Percentiles rank a stretch among this genome's conserved stretches.
Conservation (phyloP, 495 filamentous ascomycete genomes). For the Apiosordaria backusii region DNA sequence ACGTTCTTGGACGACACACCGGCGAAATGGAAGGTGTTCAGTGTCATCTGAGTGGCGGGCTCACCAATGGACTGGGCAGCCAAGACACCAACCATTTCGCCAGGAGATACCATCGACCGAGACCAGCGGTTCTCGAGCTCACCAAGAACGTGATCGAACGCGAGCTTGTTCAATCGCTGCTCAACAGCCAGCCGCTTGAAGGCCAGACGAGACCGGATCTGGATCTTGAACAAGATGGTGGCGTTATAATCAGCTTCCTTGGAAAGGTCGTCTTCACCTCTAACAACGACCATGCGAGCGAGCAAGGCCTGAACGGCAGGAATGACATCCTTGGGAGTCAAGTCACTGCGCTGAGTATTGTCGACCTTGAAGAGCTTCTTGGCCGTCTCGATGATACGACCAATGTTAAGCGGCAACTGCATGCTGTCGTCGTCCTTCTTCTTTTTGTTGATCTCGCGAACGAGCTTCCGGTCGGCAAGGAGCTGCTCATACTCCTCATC, state of each 20-base stretch:
- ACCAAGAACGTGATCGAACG: constrained; percentile 88
- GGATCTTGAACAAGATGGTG: constrained; percentile 85
- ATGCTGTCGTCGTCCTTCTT: constrained; percentile 67
- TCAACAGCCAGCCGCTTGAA: constrained; percentile 86
- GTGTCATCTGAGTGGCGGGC: constrained; percentile 97
- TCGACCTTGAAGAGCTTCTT: constrained; percentile 88
- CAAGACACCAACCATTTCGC: constrained; percentile 98
- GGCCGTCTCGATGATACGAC: constrained; percentile 84
- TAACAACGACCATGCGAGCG: constrained; percentile 74
- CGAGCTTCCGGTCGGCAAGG: constrained; percentile 64
- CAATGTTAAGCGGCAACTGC: constrained; percentile 88
- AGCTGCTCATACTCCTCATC: constrained; percentile 88
- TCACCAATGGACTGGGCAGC: constrained; percentile 98
- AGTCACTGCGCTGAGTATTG: constrained; percentile 75
- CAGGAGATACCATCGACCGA: constrained; percentile 74
- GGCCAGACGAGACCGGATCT: constrained; percentile 81
- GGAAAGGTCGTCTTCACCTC: constrained; percentile 77
- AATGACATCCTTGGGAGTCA: constrained; percentile 87
- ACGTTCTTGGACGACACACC: constrained; percentile 99
- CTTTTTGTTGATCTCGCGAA: constrained; percentile 55
- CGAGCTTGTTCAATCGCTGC: constrained; percentile 81
- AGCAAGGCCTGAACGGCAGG: constrained; percentile 73
- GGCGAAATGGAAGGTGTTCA: constrained; percentile 99
- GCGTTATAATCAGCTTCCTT: constrained; percentile 83
- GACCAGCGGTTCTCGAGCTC: constrained; percentile 85